Conservation (phyloP, 306 rosid species). For the Quercus mongolica region DNA sequence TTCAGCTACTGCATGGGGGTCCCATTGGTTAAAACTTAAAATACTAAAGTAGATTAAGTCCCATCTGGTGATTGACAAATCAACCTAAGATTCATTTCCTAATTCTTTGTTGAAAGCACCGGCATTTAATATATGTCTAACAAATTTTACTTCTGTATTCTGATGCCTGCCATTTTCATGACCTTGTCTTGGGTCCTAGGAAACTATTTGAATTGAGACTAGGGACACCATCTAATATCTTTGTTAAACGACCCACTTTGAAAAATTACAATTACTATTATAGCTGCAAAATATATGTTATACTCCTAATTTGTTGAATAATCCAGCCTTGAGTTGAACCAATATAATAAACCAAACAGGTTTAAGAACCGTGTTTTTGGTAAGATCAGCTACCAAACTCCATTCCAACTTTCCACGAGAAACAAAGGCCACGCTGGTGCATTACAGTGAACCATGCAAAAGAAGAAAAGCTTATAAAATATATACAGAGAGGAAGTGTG, state of each 20-base stretch:
- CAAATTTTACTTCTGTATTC: not conserved
- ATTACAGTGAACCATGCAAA: slow-evolving; percentile 1
- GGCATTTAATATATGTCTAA: not conserved
- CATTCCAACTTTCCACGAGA: slow-evolving; percentile 24
- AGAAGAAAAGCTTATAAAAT: not conserved
- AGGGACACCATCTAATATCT: not conserved
- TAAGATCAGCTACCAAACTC: slow-evolving; percentile 36
- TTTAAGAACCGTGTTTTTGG: slow-evolving; percentile 70
- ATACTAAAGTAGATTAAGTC: not conserved
- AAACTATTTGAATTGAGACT: not conserved
- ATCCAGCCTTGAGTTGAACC: not conserved
- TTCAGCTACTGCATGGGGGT: not conserved
- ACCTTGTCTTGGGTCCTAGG: not conserved
- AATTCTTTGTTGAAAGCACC: not conserved
- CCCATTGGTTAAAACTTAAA: not conserved
- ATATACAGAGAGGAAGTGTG: not conserved
- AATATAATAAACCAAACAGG: slow-evolving; percentile 16
- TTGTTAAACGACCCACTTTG: not conserved
- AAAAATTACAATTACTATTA: not conserved
- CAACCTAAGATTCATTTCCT: not conserved
- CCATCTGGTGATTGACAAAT: not conserved
- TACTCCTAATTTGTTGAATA: not conserved
- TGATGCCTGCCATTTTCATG: not conserved
- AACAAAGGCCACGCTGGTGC: slow-evolving; percentile 34
- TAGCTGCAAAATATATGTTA: not conserved